A percentile compares a stretch with the other conserved stretches of the same genome.
Evolutionary conservation across 805 yeast genomes (phyloP).

Genomic region (Diddensiella transvaalensis): DNA sequence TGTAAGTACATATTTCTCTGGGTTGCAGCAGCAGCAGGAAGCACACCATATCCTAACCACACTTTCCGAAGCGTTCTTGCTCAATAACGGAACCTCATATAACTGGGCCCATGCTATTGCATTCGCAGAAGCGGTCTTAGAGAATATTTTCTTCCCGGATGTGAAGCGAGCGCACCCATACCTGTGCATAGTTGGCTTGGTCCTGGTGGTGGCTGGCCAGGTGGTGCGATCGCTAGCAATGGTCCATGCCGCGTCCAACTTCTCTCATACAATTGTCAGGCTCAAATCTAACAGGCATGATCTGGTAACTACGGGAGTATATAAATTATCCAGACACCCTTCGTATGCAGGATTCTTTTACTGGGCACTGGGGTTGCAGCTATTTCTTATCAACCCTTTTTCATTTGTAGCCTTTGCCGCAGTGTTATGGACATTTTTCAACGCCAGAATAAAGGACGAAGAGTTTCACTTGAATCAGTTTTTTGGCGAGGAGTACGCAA

Average conservation of each 20-base stretch:
- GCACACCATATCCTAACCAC: background rate
- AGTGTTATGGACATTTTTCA: conserved; percentile 69
- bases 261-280: conserved; percentile 72
- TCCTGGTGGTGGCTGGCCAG: conserved; percentile 59
- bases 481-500: conserved; percentile 63
- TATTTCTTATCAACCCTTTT: conserved; percentile 64
- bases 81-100: conserved; percentile 62
- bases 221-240: conserved; percentile 67
- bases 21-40: no score
- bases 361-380: conserved; percentile 89
- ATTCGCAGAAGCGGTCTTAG: conserved; percentile 47
- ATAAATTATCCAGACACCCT: conserved; percentile 72
- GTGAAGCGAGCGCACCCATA: conserved; percentile 27
- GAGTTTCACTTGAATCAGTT: conserved; percentile 62
- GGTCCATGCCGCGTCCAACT: conserved; percentile 83
- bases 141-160: conserved; percentile 40
- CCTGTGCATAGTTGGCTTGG: conserved; percentile 44
- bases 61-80: conserved; percentile 43
- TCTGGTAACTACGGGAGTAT: conserved; percentile 73
- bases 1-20: conserved; percentile 30
- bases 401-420: conserved; percentile 50
- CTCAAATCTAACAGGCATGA: conserved; percentile 52
- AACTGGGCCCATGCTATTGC: conserved; percentile 55
- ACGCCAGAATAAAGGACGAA: conserved; percentile 60
- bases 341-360: conserved; percentile 86